phyloP scores from a whole-genome alignment of 192 early-diverging fungal genomes.

The Ambispora gerdemannii region DNA sequence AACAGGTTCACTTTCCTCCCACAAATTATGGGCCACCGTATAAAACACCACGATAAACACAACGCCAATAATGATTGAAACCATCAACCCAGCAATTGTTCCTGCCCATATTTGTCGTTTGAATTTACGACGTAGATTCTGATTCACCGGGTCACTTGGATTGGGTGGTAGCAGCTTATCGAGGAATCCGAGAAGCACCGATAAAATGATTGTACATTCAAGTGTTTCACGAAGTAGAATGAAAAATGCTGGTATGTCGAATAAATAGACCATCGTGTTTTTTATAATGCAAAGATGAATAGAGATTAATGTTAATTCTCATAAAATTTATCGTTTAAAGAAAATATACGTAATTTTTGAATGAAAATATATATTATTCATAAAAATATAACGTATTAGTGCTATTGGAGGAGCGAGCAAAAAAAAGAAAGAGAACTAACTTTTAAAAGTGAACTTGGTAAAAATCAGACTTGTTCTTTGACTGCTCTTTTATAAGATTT shows the following conservation, averaged over 20 bases:
- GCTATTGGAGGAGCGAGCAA: too few species aligned
- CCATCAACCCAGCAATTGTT: slow-evolving; percentile 58
- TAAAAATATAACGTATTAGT: too few species aligned
- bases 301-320: too few species aligned
- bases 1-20: slow-evolving; percentile 28
- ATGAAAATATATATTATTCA: too few species aligned
- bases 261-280: slow-evolving; percentile 61
- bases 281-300: too few species aligned
- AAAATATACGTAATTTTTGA: too few species aligned
- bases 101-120: slow-evolving; percentile 78
- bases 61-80: slow-evolving; percentile 68
- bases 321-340: too few species aligned
- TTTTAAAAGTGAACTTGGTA: too few species aligned
- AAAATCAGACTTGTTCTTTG: too few species aligned
- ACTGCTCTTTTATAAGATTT: too few species aligned
- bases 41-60: slow-evolving; percentile 81
- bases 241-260: slow-evolving; percentile 69
- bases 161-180: slow-evolving; percentile 60
- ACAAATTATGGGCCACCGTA: slow-evolving; percentile 45
- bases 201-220: slow-evolving; percentile 70
- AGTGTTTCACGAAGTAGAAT: slow-evolving; percentile 79
- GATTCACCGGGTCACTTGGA: slow-evolving; percentile 35
- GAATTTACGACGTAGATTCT: slow-evolving; percentile 47
- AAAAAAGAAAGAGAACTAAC: too few species aligned
- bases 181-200: slow-evolving; percentile 80